Conservation (phyloP, 805 yeast genomes). For the Candida palmyrensis region DNA sequence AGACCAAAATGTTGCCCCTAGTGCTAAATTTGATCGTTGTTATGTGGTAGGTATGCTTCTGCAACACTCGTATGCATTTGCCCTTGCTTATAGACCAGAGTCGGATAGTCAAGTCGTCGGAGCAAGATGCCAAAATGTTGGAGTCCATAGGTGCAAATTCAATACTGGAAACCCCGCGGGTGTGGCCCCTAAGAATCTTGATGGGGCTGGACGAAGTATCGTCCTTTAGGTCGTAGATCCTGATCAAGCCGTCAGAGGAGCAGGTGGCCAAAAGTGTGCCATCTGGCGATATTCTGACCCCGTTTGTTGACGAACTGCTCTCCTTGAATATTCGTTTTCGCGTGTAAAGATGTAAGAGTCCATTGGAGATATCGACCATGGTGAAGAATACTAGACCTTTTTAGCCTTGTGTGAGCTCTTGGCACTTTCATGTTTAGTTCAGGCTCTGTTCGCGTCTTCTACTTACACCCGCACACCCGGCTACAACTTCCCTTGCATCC, state of each 20-base stretch:
- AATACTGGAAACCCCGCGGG: constrained; percentile 67
- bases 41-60: constrained; percentile 84
- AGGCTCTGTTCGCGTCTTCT: too few species aligned
- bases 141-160: constrained; percentile 72
- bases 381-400: too few species aligned
- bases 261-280: constrained; percentile 88
- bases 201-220: not conserved
- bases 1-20: constrained; percentile 72
- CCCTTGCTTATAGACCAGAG: constrained; percentile 60
- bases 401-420: too few species aligned
- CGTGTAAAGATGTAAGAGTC: too few species aligned
- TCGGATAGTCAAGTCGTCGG: constrained; percentile 78
- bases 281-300: constrained; percentile 53
- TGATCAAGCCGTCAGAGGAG: constrained; percentile 77
- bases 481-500: too few species aligned
- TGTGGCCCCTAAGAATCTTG: constrained; percentile 44
- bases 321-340: too few species aligned
- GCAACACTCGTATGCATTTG: constrained; percentile 45
- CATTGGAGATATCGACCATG: too few species aligned
- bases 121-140: constrained; percentile 69
- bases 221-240: not conserved
- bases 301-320: constrained; percentile 1
- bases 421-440: too few species aligned
- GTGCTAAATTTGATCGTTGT: constrained; percentile 63
- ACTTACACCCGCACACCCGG: too few species aligned